Evolutionary conservation across 768 basidiomycete species (phyloP).

Genomic region (Cystobasidiopsis lactophilus): DNA sequence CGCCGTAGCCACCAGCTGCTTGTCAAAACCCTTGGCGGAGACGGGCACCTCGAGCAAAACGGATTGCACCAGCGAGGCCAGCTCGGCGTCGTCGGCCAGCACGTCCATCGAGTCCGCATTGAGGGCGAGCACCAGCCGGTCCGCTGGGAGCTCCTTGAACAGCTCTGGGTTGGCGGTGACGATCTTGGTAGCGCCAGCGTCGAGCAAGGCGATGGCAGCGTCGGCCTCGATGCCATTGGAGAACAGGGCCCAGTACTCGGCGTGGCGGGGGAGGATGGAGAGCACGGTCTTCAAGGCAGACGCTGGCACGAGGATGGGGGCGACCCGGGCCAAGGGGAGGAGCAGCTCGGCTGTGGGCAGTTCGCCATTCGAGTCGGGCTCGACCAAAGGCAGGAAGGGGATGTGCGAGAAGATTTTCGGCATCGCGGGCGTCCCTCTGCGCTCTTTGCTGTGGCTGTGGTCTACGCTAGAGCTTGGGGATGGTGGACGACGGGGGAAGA

Average conservation of each 20-base stretch:
- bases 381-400: conserved; percentile 26
- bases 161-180: conserved; percentile 36
- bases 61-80: conserved; percentile 26
- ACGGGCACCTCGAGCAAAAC: conserved; percentile 50
- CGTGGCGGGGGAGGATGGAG: conserved; percentile 21
- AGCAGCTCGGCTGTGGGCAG: conserved; percentile 28
- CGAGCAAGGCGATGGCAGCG: conserved; percentile 41
- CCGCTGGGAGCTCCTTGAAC: conserved; percentile 47
- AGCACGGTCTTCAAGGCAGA: conserved; percentile 5
- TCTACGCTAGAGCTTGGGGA: no score
- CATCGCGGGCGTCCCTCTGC: neutral
- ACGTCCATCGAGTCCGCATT: conserved; percentile 51
- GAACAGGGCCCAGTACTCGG: conserved; percentile 31
- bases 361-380: conserved; percentile 29
- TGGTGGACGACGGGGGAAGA: no score
- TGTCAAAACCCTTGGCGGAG: conserved; percentile 32
- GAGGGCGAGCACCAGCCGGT: conserved; percentile 52
- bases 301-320: conserved; percentile 44
- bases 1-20: conserved; percentile 48
- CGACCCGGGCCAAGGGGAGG: conserved; percentile 45
- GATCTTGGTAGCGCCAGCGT: conserved; percentile 57
- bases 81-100: conserved; percentile 50
- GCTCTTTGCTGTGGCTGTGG: no score
- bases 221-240: conserved; percentile 32
- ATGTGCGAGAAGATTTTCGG: conserved; percentile 16